Evolutionary conservation across 176 grass and related monocot species (phyloP), one percentile per base, ranked within the genome.

Genomic region (Tuctoria greenei): DNA sequence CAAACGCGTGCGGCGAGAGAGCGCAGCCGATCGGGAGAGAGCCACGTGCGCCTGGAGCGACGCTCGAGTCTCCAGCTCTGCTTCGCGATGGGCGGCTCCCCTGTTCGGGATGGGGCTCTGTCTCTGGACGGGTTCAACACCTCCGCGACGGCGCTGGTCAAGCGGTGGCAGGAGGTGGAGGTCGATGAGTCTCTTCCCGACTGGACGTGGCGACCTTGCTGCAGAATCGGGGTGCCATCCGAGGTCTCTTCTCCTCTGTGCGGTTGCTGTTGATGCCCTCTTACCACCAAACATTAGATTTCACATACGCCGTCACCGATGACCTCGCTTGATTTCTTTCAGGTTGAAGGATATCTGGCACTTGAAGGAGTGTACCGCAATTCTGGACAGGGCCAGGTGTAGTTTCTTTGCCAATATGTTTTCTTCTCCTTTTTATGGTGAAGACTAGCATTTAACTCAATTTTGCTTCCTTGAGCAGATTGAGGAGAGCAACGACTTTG

Each of bases 331-430:
- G 15, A 12, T 83, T 26, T 67, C 37, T 26, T 55, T 38, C 76
- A 92, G 95, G 67, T 17, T 5, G 91, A 86, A 43, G 89, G 91
- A 50, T 99, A 88, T 75, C 69, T 99, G 57, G 82, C 71, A 20
- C 87, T 99, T 14, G 92, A 90, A 60, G 81, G 83, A 39, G 76
- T 85, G 5, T 84, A 86, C 26, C 64, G 49, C 1, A 64, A 10
- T 11, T 50, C 20, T 26, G 78, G 37, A 75, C 49, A 38, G 40
- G 28, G 24, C 14, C 51, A 90, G 85, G 85, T 93, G 23, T 64
- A 4, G 60, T 39, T 77, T 74, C 6, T 46, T 79, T 16, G 5
- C 28, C n/a, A 27, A 13, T 47, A 15, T 43, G 2, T 12, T 36
- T 57, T 57, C 7, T 57, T 57, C 25, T 24, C 46, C 16, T 23